Base-by-base conservation (phyloP, 2,329 filamentous ascomycete genomes). In the Aspergillus tubingensis region DNA sequence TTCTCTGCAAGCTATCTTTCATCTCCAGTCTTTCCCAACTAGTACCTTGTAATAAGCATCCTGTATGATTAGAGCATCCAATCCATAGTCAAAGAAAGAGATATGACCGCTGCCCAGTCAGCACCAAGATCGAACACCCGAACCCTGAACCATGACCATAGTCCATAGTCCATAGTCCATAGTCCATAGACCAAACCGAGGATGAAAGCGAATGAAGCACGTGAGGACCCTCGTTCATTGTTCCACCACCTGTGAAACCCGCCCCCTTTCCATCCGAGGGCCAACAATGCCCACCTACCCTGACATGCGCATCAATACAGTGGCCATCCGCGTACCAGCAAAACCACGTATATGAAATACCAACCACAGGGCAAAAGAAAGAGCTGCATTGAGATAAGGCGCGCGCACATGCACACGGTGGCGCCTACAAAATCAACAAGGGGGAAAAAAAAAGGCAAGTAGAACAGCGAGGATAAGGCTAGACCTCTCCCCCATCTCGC, bases 281-380 rank as follows among this genome's bases (percentile, higher is more conserved):
- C 2, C 6, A 49, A 30, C 13, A 49, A 49, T 23, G 27, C 13
- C 13, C 10, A 11, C 10, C 2, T 19, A 27, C 23, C 39, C 7
- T 5, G 44, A 30, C 6, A 49, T 23, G 21, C 15, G 21, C 44
- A 8, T 25, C 44, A 49, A 30, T 27, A 30, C 21, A 27, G 10
- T 15, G 13, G 21, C 39, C n/a, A 6, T 43, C 44, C 23, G 15
- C 27, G 44, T 49, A 49, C 21, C 21, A 27, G 23, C 23, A 52
- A 21, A 52, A 52, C 49, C 27, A 19, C 30, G 49, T 52, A 52
- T 52, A 36, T 8, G 49, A 52, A 51, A 19, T 52, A 52, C 49
- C 27, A 36, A 38, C 30, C 27, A 21, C 27, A 38, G 7, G 32
- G 17, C 27, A 51, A 19, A 51, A 15, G 32, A 36, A 23, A 17